Evolutionary conservation across 2,329 filamentous ascomycete species (phyloP).

Genomic region (Pseudocercospora fuligena): DNA sequence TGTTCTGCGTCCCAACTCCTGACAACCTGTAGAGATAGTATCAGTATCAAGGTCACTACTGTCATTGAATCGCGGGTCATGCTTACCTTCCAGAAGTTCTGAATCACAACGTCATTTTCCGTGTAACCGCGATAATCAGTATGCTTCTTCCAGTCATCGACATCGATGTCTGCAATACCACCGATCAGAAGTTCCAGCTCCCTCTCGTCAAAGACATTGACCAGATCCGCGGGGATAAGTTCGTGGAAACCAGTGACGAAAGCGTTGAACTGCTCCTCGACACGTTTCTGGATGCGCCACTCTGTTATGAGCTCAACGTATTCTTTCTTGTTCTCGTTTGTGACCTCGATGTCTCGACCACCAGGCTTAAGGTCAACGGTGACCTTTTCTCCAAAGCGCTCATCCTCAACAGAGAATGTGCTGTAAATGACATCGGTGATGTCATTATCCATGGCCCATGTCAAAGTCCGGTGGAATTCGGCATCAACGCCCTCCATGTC

Average conservation of each 20-base stretch:
- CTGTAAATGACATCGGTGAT: conserved; percentile 94
- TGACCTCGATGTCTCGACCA: conserved; percentile 91
- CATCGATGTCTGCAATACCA: conserved; percentile 99
- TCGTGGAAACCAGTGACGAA: conserved; percentile 98
- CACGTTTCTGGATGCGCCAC: conserved; percentile 98
- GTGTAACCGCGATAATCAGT: conserved; percentile 99
- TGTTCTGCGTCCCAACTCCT: conserved; percentile 97
- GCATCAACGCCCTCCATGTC: conserved; percentile 99
- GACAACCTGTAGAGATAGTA: conserved; percentile 62
- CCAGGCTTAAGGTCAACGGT: conserved; percentile 92
- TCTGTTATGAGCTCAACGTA: conserved; percentile 99
- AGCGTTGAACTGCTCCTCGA: conserved; percentile 96
- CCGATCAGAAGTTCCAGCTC: conserved; percentile 96
- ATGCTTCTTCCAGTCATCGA: conserved; percentile 99
- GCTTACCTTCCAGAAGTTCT: conserved; percentile 91
- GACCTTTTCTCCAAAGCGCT: conserved; percentile 91
- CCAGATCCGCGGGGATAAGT: conserved; percentile 91
- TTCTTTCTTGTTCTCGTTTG: conserved; percentile 98
- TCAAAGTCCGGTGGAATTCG: conserved; percentile 93
- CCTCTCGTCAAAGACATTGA: conserved; percentile 98
- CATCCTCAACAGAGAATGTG: conserved; percentile 96
- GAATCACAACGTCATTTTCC: conserved; percentile 94
- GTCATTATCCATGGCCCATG: conserved; percentile 98
- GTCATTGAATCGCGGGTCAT: no score
- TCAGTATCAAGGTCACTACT: conserved; percentile 22